Conservation (phyloP, 306 rosid species). For the Prinsepia uniflora region DNA sequence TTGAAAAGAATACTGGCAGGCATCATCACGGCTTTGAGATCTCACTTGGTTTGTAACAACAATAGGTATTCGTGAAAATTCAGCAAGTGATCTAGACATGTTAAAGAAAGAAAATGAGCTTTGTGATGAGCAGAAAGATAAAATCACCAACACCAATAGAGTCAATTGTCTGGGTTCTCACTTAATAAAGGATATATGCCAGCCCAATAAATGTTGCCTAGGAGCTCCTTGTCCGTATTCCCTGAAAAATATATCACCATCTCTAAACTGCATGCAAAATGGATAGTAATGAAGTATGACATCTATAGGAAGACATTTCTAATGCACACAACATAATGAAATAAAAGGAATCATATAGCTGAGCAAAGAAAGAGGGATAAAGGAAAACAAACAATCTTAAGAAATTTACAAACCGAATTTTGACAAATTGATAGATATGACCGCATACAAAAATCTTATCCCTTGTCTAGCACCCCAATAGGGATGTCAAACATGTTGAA, state of each 20-base stretch:
- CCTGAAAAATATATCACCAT: slow-evolving; percentile 41
- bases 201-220: slow-evolving; percentile 66
- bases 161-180: slow-evolving; percentile 32
- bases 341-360: background rate
- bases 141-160: slow-evolving; percentile 20
- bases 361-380: slow-evolving; percentile 1
- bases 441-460: background rate
- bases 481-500: background rate
- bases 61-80: slow-evolving; percentile 82
- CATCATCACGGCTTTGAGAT: slow-evolving; percentile 62
- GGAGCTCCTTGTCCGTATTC: slow-evolving; percentile 53
- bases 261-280: slow-evolving; percentile 8
- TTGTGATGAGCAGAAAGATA: slow-evolving; percentile 15
- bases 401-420: background rate
- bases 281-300: slow-evolving; percentile 14
- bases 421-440: background rate
- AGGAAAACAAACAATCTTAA: background rate
- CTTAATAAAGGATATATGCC: slow-evolving; percentile 91
- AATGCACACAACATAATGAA: background rate
- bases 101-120: slow-evolving; percentile 16
- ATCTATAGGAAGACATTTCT: slow-evolving; percentile 5
- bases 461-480: background rate
- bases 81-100: slow-evolving; percentile 74
- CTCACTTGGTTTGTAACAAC: slow-evolving; percentile 95
- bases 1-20: slow-evolving; percentile 68